A percentile compares a stretch with the other conserved stretches of the same genome.
These are phyloP conservation scores for Filosporella fistucella DNA, from an alignment of 495 filamentous ascomycete species.

Conservation along the genomic window DNA sequence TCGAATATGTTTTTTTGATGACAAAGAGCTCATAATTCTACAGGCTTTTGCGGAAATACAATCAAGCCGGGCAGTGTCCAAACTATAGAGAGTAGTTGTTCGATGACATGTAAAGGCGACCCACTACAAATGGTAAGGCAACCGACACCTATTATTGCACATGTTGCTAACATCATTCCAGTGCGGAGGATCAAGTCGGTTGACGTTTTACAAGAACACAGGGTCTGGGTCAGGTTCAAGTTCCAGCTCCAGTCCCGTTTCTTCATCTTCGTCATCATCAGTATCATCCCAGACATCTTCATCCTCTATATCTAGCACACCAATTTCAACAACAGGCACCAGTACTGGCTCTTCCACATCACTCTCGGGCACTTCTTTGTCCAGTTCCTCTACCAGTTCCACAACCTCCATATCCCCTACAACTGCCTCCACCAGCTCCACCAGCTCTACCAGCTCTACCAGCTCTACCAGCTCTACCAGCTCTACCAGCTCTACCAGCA, in stretches of 20 bases:
- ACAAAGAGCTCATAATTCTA: background rate
- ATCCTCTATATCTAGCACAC: too few species aligned
- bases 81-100: slow-evolving; percentile 3
- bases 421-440: background rate
- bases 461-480: too few species aligned
- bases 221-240: background rate
- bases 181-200: slow-evolving; percentile 8
- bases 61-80: slow-evolving; percentile 4
- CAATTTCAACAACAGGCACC: background rate
- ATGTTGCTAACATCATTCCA: background rate
- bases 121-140: background rate
- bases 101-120: slow-evolving; percentile 9
- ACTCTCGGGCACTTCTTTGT: too few species aligned
- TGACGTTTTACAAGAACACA: slow-evolving; percentile 5
- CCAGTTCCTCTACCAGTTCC: too few species aligned
- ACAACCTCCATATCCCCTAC: background rate
- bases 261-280: too few species aligned
- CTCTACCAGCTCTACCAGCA: too few species aligned
- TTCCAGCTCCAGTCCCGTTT: background rate
- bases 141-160: background rate
- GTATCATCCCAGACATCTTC: too few species aligned
- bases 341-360: too few species aligned
- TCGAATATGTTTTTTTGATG: background rate
- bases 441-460: too few species aligned
- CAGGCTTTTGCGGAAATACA: slow-evolving; percentile 28